phyloP scores from a whole-genome alignment of 2,329 filamentous ascomycete genomes.

The Camillea tinctor region DNA sequence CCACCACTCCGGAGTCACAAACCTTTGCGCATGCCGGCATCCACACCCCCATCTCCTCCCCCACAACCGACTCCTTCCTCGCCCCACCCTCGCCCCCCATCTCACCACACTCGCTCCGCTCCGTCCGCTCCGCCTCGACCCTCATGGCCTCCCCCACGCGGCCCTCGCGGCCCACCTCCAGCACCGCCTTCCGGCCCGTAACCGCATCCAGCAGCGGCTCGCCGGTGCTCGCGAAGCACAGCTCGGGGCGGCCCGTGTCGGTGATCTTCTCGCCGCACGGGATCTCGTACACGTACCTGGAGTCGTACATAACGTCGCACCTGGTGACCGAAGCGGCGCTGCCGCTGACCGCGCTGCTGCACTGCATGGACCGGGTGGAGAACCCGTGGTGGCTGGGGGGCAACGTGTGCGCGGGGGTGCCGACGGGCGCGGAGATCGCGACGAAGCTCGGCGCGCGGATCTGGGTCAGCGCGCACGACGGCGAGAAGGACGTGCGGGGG shows the following conservation, averaged over 20 bases:
- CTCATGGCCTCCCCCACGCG: slow-evolving; percentile 28
- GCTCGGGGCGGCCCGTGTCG: slow-evolving; percentile 46
- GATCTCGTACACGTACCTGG: slow-evolving; percentile 51
- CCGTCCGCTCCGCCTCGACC: slow-evolving; percentile 36
- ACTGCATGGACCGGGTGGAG: slow-evolving; percentile 59
- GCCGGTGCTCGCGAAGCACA: slow-evolving; percentile 12
- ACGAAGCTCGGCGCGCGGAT: slow-evolving; percentile 49
- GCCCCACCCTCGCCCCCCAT: slow-evolving; percentile 37
- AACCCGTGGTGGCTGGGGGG: slow-evolving; percentile 64
- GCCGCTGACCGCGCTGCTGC: slow-evolving; percentile 62
- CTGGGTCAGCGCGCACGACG: slow-evolving; percentile 64
- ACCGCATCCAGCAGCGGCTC: slow-evolving; percentile 16
- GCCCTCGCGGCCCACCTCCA: slow-evolving; percentile 15
- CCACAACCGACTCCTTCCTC: slow-evolving; percentile 23
- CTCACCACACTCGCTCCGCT: slow-evolving; percentile 36
- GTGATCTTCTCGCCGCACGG: slow-evolving; percentile 66
- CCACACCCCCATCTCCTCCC: slow-evolving; percentile 8
- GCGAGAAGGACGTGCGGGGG: slow-evolving; percentile 55
- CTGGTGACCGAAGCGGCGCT: slow-evolving; percentile 56
- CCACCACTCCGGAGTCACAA: slow-evolving; percentile 30
- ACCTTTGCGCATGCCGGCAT: slow-evolving; percentile 2
- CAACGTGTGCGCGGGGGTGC: slow-evolving; percentile 55
- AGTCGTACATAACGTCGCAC: slow-evolving; percentile 55
- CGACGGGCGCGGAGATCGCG: slow-evolving; percentile 57
- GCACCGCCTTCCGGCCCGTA: slow-evolving; percentile 15